A percentile compares a stretch with the other conserved stretches of the same genome.
phyloP scores from a whole-genome alignment of 192 early-diverging fungal genomes.

The Linnemannia schmuckeri region DNA sequence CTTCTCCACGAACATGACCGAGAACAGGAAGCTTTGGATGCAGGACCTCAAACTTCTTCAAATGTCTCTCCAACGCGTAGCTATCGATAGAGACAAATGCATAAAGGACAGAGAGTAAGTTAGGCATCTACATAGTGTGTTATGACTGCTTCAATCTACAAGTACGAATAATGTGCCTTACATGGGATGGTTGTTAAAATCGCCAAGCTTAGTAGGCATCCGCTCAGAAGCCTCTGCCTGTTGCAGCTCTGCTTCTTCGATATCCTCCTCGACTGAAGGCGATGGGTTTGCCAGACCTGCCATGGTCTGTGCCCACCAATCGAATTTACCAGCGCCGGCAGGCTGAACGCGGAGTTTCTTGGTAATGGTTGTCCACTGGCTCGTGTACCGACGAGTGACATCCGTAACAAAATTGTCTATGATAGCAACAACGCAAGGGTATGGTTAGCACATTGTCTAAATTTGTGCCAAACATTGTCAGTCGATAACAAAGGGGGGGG shows the following conservation, averaged over 20 bases:
- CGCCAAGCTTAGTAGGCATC: slow-evolving; percentile 84
- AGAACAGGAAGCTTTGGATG: slow-evolving; percentile 78
- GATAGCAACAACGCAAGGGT: not conserved
- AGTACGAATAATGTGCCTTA: slow-evolving; percentile 55
- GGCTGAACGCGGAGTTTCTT: slow-evolving; percentile 63
- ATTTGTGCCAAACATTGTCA: not conserved
- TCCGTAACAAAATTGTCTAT: slow-evolving; percentile 68
- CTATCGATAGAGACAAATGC: slow-evolving; percentile 36
- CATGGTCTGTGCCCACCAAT: slow-evolving; percentile 58
- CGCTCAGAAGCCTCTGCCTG: slow-evolving; percentile 60
- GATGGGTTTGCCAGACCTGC: slow-evolving; percentile 31
- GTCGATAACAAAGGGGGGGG: too few species aligned
- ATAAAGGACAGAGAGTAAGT: not conserved
- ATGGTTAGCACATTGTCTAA: not conserved
- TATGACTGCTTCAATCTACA: too few species aligned
- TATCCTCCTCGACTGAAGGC: slow-evolving; percentile 27
- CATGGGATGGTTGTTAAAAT: slow-evolving; percentile 87
- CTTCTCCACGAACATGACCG: slow-evolving; percentile 81
- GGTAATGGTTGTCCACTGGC: slow-evolving; percentile 64
- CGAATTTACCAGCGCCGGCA: slow-evolving; percentile 46
- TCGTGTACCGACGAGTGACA: slow-evolving; percentile 77
- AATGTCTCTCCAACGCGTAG: slow-evolving; percentile 87
- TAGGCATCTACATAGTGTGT: too few species aligned
- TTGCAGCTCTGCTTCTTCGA: slow-evolving; percentile 67
- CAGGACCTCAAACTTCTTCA: slow-evolving; percentile 84